Evolutionary conservation across 73 alveolate species (phyloP).

Genomic region (Paramecium biaurelia): DNA sequence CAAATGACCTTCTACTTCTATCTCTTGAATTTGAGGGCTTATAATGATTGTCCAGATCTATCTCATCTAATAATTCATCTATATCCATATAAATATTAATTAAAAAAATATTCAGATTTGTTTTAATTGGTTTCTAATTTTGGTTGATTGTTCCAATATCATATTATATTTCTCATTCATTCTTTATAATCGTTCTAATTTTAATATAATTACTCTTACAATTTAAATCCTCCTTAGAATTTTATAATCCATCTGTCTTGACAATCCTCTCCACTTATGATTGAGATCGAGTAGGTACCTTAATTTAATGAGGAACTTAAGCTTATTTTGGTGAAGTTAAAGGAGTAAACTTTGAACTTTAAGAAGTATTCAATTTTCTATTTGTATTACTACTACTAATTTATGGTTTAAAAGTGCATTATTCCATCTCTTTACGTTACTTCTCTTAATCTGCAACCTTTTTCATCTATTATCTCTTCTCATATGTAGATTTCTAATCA

Average conservation of each 20-base stretch:
- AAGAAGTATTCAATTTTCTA: not conserved
- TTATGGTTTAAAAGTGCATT: slow-evolving; percentile 22
- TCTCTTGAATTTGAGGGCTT: not conserved
- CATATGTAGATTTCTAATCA: not conserved
- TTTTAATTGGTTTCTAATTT: not conserved
- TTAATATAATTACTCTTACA: not conserved
- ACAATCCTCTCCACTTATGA: not conserved
- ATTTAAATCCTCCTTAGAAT: not conserved
- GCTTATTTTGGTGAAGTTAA: not conserved
- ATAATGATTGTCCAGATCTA: not conserved
- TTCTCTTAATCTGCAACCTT: not conserved
- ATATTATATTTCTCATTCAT: not conserved
- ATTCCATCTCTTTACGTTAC: slow-evolving; percentile 25
- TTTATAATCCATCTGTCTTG: not conserved
- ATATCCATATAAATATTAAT: not conserved
- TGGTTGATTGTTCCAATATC: not conserved
- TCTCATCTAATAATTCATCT: not conserved
- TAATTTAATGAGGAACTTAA: not conserved
- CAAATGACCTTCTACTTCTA: not conserved
- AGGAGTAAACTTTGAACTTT: not conserved
- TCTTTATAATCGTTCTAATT: not conserved
- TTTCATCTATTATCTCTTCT: not conserved
- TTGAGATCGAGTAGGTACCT: not conserved
- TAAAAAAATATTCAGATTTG: not conserved
- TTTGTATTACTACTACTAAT: not conserved